Evolutionary conservation across 768 basidiomycete species (phyloP).

Genomic region (Boletus subparvulus): DNA sequence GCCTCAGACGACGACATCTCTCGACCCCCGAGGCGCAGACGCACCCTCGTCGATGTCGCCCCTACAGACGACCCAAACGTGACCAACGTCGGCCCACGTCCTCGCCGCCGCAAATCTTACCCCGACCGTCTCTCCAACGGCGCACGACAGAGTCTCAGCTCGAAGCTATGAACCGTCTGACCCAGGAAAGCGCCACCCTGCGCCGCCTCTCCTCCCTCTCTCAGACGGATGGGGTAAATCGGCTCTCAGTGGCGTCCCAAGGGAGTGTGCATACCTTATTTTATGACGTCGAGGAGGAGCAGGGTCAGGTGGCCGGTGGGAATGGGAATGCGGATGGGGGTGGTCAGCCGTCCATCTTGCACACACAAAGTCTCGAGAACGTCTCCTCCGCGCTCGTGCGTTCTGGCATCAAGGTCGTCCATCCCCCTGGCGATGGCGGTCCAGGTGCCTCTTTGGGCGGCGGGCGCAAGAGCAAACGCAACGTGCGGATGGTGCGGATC

Average conservation of each 20-base stretch:
- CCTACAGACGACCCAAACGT: too few species aligned
- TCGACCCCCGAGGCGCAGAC: too few species aligned
- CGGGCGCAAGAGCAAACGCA: constrained; percentile 12
- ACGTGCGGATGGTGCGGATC: constrained; percentile 26
- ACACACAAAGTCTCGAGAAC: constrained; percentile 26
- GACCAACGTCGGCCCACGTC: not conserved
- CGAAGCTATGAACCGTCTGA: constrained; percentile 28
- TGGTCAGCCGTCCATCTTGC: not conserved
- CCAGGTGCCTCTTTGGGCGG: not conserved
- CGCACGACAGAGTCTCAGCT: constrained; percentile 24
- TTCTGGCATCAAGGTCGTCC: constrained; percentile 18
- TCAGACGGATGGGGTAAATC: constrained; percentile 10
- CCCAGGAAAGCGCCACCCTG: constrained; percentile 11
- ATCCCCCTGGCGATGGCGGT: not conserved
- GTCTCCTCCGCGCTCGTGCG: constrained; percentile 20
- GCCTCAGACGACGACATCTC: constrained; percentile 20
- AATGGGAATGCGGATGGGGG: not conserved
- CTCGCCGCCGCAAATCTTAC: constrained; percentile 22
- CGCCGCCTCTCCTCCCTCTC: constrained; percentile 5
- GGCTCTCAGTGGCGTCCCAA: constrained; percentile 25
- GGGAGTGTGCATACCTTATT: constrained; percentile 30
- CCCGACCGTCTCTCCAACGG: constrained; percentile 25
- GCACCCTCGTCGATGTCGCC: too few species aligned
- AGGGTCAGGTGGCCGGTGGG: not conserved
- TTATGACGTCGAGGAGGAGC: constrained; percentile 15